Percentiles rank a stretch among this genome's conserved stretches.
phyloP scores from a whole-genome alignment of 73 alveolate species.

The Uronychia setigera region DNA sequence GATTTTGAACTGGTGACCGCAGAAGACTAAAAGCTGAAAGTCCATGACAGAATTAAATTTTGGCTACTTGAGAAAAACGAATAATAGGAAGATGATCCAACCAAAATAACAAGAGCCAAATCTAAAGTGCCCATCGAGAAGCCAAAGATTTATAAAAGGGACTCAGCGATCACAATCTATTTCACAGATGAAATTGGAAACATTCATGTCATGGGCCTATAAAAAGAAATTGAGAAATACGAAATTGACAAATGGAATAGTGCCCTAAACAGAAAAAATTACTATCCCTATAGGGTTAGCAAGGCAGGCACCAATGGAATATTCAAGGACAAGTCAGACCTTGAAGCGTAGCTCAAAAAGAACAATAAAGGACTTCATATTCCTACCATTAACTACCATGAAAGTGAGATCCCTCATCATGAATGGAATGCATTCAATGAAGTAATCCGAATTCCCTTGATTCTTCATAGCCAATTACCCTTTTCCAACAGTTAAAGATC shows the following conservation, averaged over 20 bases:
- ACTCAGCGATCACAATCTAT: not conserved
- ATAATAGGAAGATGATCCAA: not conserved
- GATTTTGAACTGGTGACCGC: not conserved
- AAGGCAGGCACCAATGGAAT: slow-evolving; percentile 14
- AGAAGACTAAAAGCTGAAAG: not conserved
- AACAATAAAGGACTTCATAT: not conserved
- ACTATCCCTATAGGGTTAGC: slow-evolving; percentile 14
- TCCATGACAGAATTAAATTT: not conserved
- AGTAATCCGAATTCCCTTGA: not conserved
- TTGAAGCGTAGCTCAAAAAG: not conserved
- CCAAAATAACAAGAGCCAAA: too few species aligned
- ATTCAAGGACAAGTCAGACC: slow-evolving; percentile 4
- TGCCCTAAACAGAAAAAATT: slow-evolving; percentile 17
- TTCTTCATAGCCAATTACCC: slow-evolving; percentile 4
- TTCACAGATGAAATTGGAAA: slow-evolving; percentile 19
- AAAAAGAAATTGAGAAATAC: not conserved
- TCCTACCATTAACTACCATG: not conserved
- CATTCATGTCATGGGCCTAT: not conserved
- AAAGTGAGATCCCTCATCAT: not conserved
- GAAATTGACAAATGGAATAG: not conserved
- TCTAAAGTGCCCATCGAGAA: too few species aligned
- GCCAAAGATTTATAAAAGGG: not conserved
- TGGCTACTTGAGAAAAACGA: not conserved
- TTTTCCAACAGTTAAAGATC: not conserved
- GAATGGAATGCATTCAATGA: slow-evolving; percentile 17